Conservation (phyloP, 2,329 filamentous ascomycete species). For the Hypoxylon sp. region DNA sequence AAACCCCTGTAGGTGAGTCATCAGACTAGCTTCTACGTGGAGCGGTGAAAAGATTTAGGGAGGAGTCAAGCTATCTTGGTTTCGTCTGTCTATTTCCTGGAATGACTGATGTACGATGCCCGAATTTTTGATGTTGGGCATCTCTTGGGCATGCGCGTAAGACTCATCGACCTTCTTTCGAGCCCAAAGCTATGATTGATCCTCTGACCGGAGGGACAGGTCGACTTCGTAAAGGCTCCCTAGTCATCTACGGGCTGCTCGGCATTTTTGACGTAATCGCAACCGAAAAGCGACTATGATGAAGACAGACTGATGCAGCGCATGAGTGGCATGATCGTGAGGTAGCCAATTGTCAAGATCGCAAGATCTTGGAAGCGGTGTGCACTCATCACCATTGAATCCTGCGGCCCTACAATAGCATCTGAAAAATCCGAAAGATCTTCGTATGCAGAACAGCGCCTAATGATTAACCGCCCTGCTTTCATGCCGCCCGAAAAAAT, state of each 20-base stretch:
- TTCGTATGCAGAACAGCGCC: slow-evolving; percentile 2
- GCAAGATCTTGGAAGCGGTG: slow-evolving; percentile 10
- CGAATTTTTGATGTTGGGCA: slow-evolving; percentile 14
- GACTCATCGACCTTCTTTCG: slow-evolving; percentile 8
- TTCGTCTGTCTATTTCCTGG: background rate
- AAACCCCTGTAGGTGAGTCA: slow-evolving; percentile 1
- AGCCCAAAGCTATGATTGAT: slow-evolving; percentile 4
- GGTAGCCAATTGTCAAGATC: slow-evolving; percentile 22
- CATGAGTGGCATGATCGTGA: slow-evolving; percentile 4
- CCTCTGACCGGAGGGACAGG: slow-evolving; percentile 5
- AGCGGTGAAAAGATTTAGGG: background rate
- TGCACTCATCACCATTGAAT: slow-evolving; percentile 9
- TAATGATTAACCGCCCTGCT: slow-evolving; percentile 14
- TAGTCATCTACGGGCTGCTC: background rate
- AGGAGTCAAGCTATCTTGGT: background rate
- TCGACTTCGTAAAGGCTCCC: slow-evolving; percentile 1
- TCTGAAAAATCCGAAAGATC: background rate
- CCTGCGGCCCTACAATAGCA: background rate
- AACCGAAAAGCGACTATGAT: background rate
- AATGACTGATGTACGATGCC: background rate
- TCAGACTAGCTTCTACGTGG: background rate
- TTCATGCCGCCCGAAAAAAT: slow-evolving; percentile 6
- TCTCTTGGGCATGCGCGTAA: slow-evolving; percentile 9
- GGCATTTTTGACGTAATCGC: slow-evolving; percentile 15
- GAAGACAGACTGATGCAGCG: slow-evolving; percentile 15